A percentile compares a stretch with the other conserved stretches of the same genome.
phyloP scores from a whole-genome alignment of 805 yeast species.

The Schizosaccharomyces octosporus region DNA sequence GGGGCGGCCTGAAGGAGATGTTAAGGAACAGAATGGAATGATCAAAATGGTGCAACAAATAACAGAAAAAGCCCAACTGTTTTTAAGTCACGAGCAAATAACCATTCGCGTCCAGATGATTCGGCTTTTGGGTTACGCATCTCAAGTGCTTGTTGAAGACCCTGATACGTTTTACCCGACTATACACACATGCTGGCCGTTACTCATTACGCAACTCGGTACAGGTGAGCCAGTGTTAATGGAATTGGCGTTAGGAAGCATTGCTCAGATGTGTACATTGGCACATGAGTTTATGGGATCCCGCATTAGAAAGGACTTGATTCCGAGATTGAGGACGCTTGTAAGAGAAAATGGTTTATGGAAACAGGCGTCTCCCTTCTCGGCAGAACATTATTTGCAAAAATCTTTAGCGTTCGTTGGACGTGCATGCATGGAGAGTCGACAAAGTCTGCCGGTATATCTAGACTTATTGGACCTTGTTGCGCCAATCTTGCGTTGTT shows the following conservation, averaged over 20 bases:
- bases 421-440: background rate
- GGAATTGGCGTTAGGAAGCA: slow-evolving; percentile 12
- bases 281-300: slow-evolving; percentile 16
- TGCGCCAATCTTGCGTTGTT: background rate
- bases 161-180: slow-evolving; percentile 23
- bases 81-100: slow-evolving; percentile 40
- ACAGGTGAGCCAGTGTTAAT: slow-evolving; percentile 15
- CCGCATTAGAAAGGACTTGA: slow-evolving; percentile 10
- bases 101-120: slow-evolving; percentile 33
- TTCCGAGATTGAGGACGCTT: slow-evolving; percentile 4
- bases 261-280: slow-evolving; percentile 10
- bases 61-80: slow-evolving; percentile 41
- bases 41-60: slow-evolving; percentile 18
- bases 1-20: slow-evolving; percentile 16
- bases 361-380: background rate
- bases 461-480: background rate
- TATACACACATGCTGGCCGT: slow-evolving; percentile 31
- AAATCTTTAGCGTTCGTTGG: background rate
- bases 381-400: background rate
- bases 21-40: slow-evolving; percentile 10
- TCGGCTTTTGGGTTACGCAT: slow-evolving; percentile 19
- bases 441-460: background rate
- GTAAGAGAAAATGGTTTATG: too few species aligned
- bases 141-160: slow-evolving; percentile 32
- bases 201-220: slow-evolving; percentile 12